Base-by-base conservation (phyloP, 139 green algal species). In the Chlorella sp. region DNA sequence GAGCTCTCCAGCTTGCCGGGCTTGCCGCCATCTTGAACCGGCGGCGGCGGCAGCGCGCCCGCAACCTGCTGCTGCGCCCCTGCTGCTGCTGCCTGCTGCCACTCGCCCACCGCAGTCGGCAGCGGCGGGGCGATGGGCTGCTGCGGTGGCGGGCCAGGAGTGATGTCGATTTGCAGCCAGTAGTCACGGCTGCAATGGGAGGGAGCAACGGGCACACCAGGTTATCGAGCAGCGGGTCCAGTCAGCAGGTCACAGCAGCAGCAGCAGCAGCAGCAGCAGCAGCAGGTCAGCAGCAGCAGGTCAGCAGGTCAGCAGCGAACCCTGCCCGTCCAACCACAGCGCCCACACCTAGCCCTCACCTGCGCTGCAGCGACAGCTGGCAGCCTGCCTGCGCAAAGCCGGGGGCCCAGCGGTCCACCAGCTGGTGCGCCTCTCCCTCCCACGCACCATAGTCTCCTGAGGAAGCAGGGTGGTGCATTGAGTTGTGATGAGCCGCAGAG, bases 161-260 rank as follows among this genome's bases (percentile, higher is more conserved):
- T 70, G 7, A 89, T 57, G 76, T 89, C 85, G 30, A 92, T 85
- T 67, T 92, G 87, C n/a, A 92, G 60, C 83, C 87, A 92, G 65
- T 88, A 88, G 23, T 83, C 74, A 2, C 51, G 51, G 6, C 67
- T 83, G 84, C 67, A 86, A 68, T 0, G 17, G 26, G 30, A 9
- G 47, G 47, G 18, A 30, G 30, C 16, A n/a, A 60, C 2, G 51
- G n/a, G n/a, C n/a, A n/a, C n/a, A n/a, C n/a, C 51, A 60, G 16
- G 51, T 21, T 6, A 68, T 20, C 11, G 20, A 75, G 34, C 3
- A 25, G 38, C 23, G 34, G 18, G 16, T 25, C 36, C 28, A 7
- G 65, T 71, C 2, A 23, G 5, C 3, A 69, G 6, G 63, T n/a
- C 30, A 21, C 20, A 30, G 63, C 26, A 36, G 63, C 23, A 36